Base-by-base conservation (phyloP, 2,329 filamentous ascomycete genomes). In the Ophiostoma sp. region DNA sequence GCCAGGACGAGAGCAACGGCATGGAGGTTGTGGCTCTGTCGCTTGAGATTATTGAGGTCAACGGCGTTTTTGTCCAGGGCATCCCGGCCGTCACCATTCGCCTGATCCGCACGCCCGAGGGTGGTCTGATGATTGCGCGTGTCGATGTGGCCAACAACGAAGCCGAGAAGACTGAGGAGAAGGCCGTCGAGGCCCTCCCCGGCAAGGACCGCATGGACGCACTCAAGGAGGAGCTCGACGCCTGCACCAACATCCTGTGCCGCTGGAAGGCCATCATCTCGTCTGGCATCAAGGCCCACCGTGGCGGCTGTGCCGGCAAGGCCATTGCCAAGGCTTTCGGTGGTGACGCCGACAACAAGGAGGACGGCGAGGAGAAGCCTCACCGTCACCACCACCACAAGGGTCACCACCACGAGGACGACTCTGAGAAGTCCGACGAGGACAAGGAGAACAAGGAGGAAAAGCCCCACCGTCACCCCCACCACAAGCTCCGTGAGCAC, bases 21-120 rank as follows among this genome's bases (percentile, higher is more conserved):
- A 79, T 90, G 59, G 84, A 87, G 73, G 80, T 90, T 2, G 80
- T 91, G 70, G 80, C 83, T 50, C 78, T 92, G 73, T 84, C 87
- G 75, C 81, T 92, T 50, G 84, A 88, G 76, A 85, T 92, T 75
- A 85, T 90, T 74, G 86, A 90, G 79, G 86, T 92, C 33, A 88
- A 87, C 73, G 81, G 85, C 71, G 82, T 83, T 59, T 88, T 89
- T 74, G 80, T 91, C 72, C 82, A 87, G 61, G 84, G 82, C 31
- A 83, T 90, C 31, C 86, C 87, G 50, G 82, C 82, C 36, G 84
- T 93, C 73, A 85, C 87, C 63, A 83, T 93, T 63, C 87, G 87
- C 77, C 82, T 93, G 22, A 83, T 93, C 79, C 87, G 90, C 83
- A 88, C 87, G 0, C 83, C 85, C 3, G 81, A 81, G 19, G 86